phyloP scores from a whole-genome alignment of 1,139 yeast genomes.

The Taphrina deformans region DNA sequence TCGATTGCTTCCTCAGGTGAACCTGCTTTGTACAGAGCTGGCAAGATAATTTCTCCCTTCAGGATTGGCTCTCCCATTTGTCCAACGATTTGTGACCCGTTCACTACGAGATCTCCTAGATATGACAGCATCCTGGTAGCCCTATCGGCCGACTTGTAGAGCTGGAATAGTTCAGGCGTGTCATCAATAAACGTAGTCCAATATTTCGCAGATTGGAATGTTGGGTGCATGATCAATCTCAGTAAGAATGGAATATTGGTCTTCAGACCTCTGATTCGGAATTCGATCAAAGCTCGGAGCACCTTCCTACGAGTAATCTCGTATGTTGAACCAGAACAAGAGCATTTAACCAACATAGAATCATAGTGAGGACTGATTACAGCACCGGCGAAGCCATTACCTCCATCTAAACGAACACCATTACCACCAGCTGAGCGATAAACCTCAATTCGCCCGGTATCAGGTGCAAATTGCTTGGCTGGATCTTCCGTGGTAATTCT shows the following conservation, averaged over 20 bases:
- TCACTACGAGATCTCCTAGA: constrained; percentile 88
- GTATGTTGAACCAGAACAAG: constrained; percentile 93
- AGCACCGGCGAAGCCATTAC: constrained; percentile 98
- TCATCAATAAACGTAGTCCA: constrained; percentile 99
- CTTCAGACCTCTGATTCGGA: constrained; percentile 97
- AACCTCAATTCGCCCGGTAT: constrained; percentile 97
- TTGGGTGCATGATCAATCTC: constrained; percentile 87
- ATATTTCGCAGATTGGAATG: constrained; percentile 83
- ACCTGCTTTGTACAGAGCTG: constrained; percentile 63
- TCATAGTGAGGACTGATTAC: constrained; percentile 96
- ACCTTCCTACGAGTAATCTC: constrained; percentile 97
- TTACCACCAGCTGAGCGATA: constrained; percentile 99
- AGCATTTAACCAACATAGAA: constrained; percentile 96
- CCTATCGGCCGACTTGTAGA: constrained; percentile 93
- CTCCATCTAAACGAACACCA: constrained; percentile 98
- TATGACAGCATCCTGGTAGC: constrained; percentile 89
- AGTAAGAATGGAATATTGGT: constrained; percentile 94
- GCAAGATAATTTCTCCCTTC: constrained; percentile 69
- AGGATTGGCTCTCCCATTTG: constrained; percentile 91
- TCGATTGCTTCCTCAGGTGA: constrained; percentile 58
- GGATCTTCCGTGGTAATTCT: constrained; percentile 99
- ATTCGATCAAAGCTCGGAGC: constrained; percentile 94
- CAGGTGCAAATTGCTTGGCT: constrained; percentile 94
- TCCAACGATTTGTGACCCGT: constrained; percentile 93
- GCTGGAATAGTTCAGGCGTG: constrained; percentile 91